phyloP scores from a whole-genome alignment of 2,329 filamentous ascomycete genomes.

The Diaporthe humulicola region DNA sequence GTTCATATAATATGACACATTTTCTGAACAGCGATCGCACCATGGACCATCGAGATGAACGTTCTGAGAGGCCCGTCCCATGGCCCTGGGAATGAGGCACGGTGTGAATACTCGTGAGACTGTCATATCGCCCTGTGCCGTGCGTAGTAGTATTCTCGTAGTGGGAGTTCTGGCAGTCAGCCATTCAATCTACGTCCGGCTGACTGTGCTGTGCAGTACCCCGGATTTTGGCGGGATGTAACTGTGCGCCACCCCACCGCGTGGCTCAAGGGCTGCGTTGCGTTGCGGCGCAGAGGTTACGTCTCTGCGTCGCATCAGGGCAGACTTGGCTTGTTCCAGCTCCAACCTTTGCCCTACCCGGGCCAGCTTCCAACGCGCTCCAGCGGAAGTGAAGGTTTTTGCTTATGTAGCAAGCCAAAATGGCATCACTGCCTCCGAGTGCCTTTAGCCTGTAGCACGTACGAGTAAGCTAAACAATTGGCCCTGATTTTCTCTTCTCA shows the following conservation, averaged over 20 bases:
- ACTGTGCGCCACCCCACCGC: background rate
- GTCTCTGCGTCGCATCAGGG: background rate
- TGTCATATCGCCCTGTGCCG: background rate
- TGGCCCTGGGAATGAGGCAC: background rate
- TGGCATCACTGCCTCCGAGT: background rate
- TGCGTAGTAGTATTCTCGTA: no score
- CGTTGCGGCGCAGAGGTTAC: background rate
- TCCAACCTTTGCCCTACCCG: background rate
- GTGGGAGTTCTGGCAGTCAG: background rate
- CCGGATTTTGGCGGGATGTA: conserved; percentile 13
- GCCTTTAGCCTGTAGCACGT: background rate
- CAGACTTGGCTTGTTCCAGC: background rate
- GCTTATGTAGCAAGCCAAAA: background rate
- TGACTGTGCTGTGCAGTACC: background rate
- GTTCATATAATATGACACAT: background rate
- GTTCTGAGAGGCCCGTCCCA: background rate
- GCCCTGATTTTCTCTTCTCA: background rate
- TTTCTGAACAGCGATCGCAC: background rate
- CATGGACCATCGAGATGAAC: background rate
- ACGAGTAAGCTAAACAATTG: background rate
- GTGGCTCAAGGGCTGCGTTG: background rate
- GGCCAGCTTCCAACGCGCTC: background rate
- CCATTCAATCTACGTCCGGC: background rate
- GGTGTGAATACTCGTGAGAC: background rate
- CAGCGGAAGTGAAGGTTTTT: background rate